Evolutionary conservation across 352 stramenopile species (phyloP), one percentile per base, ranked within the genome.

Genomic region (Globisporangium rhizosaccharum): DNA sequence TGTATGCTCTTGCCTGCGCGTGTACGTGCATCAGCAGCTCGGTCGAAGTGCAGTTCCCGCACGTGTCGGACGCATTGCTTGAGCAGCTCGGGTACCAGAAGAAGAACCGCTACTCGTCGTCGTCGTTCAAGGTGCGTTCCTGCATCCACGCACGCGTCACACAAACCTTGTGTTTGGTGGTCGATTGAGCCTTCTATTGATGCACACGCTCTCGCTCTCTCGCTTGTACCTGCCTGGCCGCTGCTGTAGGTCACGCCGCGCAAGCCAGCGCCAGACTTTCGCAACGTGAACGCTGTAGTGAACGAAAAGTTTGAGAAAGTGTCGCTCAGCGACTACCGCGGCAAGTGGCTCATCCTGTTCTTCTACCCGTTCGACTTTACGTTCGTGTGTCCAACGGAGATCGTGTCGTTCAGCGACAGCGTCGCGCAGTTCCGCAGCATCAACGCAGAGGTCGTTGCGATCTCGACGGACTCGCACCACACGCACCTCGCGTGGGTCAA

Each of bases 291-390:
- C 53, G 81, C 83, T 26, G 83, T 93, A 15, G 51, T 93, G 23
- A 70, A 90, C 52, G 81, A 89, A 55, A 83, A 88, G 67, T 91
- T 93, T 30, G 76, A 85, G 59, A 90, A 87, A 68, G 49, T 93
- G 42, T 90, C 79, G 62, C 70, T 93, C 10, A 79, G 69, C 59
- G 73, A 93, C 65, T 89, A 89, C 72, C 68, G 67, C 56, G 68
- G 70, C 66, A 82, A 93, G 68, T 93, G 80, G 79, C 75, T 93
- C 51, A 81, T 94, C 57, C 72, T 94, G 2, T 92, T 94, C 67
- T 94, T 94, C 72, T 94, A 92, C 75, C 83, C 79, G 11, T 90
- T 92, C 69, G 83, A 92, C 68, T 92, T 92, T 52, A 94, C 85
- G 28, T 94, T 94, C 53, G 82, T 94, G 63, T 93, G 85, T 55